Percentiles rank a stretch among this genome's conserved stretches.
These are phyloP conservation scores for Marasmius fiardii DNA, from an alignment of 1,284 basidiomycete species.

Conservation along the genomic window DNA sequence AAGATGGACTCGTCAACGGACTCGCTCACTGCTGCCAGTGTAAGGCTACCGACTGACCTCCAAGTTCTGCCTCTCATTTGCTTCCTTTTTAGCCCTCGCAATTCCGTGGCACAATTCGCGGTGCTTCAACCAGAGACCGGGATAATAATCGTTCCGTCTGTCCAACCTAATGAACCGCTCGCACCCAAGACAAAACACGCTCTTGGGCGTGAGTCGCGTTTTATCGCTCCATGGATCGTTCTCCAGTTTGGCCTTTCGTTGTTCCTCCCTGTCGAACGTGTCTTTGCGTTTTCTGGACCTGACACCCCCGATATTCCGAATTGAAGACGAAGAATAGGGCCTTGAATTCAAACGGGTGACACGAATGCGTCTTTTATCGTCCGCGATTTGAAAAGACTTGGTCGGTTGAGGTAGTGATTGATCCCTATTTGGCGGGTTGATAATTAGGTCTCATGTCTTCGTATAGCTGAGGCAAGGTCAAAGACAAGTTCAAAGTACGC, in stretches of 20 bases:
- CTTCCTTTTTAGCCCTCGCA: not conserved
- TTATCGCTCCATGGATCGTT: slow-evolving; percentile 9
- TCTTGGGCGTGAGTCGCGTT: slow-evolving; percentile 5
- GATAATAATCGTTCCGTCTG: slow-evolving; percentile 11
- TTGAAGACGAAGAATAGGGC: not conserved
- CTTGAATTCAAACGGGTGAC: not conserved
- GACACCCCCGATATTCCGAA: not conserved
- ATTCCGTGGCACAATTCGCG: not conserved
- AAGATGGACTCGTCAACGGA: not conserved
- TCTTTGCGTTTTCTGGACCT: slow-evolving; percentile 1
- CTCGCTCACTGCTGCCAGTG: too few species aligned
- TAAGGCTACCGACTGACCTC: too few species aligned
- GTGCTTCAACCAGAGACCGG: slow-evolving; percentile 10
- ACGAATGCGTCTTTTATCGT: not conserved
- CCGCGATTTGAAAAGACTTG: not conserved
- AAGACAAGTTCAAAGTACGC: not conserved
- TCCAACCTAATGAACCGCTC: slow-evolving; percentile 7
- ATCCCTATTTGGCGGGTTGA: not conserved
- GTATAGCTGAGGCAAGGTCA: not conserved
- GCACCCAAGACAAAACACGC: slow-evolving; percentile 9
- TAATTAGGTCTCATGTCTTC: not conserved
- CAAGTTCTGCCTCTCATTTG: not conserved
- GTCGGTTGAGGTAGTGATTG: too few species aligned
- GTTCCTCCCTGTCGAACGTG: slow-evolving; percentile 9
- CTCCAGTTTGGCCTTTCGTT: slow-evolving; percentile 9